phyloP scores from a whole-genome alignment of 2,329 filamentous ascomycete genomes.

The Colletotrichum horii region DNA sequence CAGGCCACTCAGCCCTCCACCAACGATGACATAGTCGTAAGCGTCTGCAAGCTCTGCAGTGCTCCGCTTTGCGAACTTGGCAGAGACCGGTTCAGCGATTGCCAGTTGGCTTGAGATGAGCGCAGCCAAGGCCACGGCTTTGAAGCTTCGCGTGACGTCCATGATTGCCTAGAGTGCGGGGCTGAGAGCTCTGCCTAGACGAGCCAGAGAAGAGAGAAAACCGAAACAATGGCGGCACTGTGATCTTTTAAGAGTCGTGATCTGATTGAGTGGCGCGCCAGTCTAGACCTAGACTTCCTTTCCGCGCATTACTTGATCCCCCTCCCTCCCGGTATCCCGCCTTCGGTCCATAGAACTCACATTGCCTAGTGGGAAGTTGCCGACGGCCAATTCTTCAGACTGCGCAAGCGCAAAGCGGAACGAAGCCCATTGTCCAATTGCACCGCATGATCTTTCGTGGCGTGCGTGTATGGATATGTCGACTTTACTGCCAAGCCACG shows the following conservation, averaged over 20 bases:
- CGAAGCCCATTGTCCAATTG: neutral
- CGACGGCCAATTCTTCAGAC: neutral
- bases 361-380: neutral
- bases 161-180: neutral
- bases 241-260: neutral
- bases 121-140: neutral
- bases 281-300: neutral
- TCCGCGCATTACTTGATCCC: neutral
- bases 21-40: constrained; percentile 42
- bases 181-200: neutral
- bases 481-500: neutral
- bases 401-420: neutral
- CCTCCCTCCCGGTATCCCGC: neutral
- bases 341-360: neutral
- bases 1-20: constrained; percentile 39
- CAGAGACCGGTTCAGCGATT: neutral
- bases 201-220: neutral
- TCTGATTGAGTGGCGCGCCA: neutral
- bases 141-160: neutral
- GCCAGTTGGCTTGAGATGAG: neutral
- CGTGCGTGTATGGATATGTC: neutral
- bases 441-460: neutral
- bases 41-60: neutral
- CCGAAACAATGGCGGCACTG: neutral
- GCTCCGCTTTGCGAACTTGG: neutral